These are phyloP conservation scores for Zizania palustris DNA, from an alignment of 202 grass and related monocot genomes.

Conservation along the genomic window DNA sequence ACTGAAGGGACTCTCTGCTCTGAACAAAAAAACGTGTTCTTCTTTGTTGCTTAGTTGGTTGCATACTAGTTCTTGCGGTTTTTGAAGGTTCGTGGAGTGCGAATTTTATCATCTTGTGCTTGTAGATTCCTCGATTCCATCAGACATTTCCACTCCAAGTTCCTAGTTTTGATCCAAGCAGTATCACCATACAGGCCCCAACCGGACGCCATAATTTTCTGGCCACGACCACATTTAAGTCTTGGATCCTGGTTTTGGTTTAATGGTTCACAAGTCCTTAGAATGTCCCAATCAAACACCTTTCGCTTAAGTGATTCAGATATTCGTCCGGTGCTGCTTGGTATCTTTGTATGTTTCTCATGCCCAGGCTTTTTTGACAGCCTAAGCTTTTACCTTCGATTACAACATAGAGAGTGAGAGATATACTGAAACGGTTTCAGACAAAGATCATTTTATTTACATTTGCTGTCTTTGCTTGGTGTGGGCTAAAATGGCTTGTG, in stretches of 20 bases:
- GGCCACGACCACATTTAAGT: constrained; percentile 5
- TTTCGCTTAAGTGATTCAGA: constrained; percentile 31
- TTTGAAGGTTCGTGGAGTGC: constrained; percentile 12
- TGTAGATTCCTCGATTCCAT: constrained; percentile 28
- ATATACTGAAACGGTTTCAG: constrained; percentile 9
- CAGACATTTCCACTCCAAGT: constrained; percentile 35
- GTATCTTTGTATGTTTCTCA: constrained; percentile 40
- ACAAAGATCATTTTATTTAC: constrained; percentile 38
- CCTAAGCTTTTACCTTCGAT: constrained; percentile 37
- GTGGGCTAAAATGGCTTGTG: constrained; percentile 52
- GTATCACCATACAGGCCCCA: constrained; percentile 17
- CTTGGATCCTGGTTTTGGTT: constrained; percentile 23
- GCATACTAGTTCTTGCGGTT: constrained; percentile 13
- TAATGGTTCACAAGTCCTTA: constrained; percentile 35
- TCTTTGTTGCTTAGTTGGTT: constrained; percentile 38
- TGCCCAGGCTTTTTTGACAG: constrained; percentile 8
- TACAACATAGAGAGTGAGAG: constrained; percentile 4
- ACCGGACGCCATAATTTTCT: not conserved
- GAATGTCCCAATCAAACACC: constrained; percentile 49
- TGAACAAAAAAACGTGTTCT: constrained; percentile 13
- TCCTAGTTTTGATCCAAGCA: constrained; percentile 40
- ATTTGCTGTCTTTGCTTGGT: constrained; percentile 34
- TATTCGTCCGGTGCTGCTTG: constrained; percentile 51
- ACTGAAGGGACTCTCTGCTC: constrained; percentile 7
- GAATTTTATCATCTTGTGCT: constrained; percentile 8